Percentiles rank a stretch among this genome's conserved stretches.
Conservation (phyloP, 2,329 filamentous ascomycete species). For the Claviceps quebecensis region DNA sequence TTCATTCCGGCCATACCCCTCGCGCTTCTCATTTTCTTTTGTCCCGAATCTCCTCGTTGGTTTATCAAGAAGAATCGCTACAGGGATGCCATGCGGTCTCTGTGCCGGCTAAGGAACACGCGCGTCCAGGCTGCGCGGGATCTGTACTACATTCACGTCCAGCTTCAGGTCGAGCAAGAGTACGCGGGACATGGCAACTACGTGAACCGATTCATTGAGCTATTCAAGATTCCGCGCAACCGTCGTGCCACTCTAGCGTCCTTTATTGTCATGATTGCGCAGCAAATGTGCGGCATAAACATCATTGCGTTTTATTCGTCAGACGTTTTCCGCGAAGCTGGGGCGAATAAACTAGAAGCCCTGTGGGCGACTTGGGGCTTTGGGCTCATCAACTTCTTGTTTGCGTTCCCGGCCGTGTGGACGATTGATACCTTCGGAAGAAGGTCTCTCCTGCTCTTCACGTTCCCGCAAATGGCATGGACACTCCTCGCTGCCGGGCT, state of each 20-base stretch:
- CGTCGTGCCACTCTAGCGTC: conserved; percentile 63
- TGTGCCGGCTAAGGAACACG: conserved; percentile 37
- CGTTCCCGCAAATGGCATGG: conserved; percentile 29
- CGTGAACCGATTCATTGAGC: conserved; percentile 45
- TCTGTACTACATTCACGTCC: conserved; percentile 49
- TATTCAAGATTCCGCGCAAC: conserved; percentile 56
- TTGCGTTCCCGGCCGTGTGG: conserved; percentile 44
- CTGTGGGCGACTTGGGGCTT: conserved; percentile 45
- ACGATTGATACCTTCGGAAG: conserved; percentile 45
- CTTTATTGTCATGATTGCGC: conserved; percentile 66
- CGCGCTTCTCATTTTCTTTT: conserved; percentile 46
- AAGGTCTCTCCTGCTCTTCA: conserved; percentile 31
- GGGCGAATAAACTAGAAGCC: conserved; percentile 39
- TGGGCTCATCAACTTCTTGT: conserved; percentile 43
- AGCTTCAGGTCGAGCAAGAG: conserved; percentile 45
- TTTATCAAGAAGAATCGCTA: conserved; percentile 53
- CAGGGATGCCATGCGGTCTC: conserved; percentile 41
- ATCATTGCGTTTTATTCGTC: conserved; percentile 67
- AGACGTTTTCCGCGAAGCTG: conserved; percentile 44
- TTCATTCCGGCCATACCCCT: conserved; percentile 47
- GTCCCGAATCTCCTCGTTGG: conserved; percentile 53
- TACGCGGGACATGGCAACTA: conserved; percentile 40
- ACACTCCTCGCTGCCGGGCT: conserved; percentile 27
- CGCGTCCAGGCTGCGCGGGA: conserved; percentile 45
- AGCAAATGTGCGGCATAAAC: conserved; percentile 58